phyloP scores from a whole-genome alignment of 305 asterid genomes.

The Solanum chacoense region DNA sequence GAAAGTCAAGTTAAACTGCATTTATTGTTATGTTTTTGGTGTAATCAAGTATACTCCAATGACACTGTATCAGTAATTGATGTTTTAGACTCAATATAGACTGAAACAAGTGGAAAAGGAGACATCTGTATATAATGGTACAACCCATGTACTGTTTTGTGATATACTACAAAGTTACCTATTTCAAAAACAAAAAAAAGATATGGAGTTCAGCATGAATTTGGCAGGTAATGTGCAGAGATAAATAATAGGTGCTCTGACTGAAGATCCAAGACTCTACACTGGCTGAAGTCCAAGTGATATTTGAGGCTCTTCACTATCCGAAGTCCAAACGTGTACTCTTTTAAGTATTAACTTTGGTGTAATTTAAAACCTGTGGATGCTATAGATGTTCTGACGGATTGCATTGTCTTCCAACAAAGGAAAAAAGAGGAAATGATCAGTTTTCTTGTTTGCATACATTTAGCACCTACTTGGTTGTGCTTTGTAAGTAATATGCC shows the following conservation, averaged over 20 bases:
- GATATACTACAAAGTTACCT: too few species aligned
- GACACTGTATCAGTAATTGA: too few species aligned
- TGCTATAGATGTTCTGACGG: not conserved
- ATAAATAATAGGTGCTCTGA: not conserved
- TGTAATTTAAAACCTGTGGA: not conserved
- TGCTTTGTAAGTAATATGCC: not conserved
- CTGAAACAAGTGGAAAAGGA: too few species aligned
- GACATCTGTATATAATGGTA: too few species aligned
- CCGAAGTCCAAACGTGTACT: not conserved
- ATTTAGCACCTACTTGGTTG: not conserved
- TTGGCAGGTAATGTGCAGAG: not conserved
- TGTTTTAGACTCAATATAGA: too few species aligned
- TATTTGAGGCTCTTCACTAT: not conserved
- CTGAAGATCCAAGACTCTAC: not conserved
- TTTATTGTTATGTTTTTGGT: too few species aligned
- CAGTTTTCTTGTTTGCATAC: not conserved
- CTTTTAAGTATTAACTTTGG: not conserved
- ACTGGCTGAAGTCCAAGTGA: not conserved
- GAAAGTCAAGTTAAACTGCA: too few species aligned
- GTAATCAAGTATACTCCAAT: too few species aligned
- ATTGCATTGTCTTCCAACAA: not conserved
- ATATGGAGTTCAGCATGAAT: not conserved
- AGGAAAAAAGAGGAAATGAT: not conserved
- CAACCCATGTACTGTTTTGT: too few species aligned
- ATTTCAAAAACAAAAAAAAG: too few species aligned